Base-by-base conservation (phyloP, 2,329 filamentous ascomycete species). In the Emmonsiellopsis sp. region DNA sequence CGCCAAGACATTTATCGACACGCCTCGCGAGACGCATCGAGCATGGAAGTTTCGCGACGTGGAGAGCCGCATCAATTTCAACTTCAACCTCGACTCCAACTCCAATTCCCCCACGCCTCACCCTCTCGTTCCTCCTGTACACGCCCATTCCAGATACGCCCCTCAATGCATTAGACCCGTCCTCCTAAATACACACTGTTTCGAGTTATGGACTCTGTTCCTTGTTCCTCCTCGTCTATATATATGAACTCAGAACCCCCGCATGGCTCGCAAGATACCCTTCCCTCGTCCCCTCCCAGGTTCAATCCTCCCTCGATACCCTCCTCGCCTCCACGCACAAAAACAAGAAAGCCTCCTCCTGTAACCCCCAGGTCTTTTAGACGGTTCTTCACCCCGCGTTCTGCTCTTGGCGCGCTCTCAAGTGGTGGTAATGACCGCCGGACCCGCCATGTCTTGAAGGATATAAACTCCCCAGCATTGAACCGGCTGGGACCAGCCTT, bases 351-450 rank as follows among this genome's bases (percentile, higher is more conserved):
- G 56, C 71, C 70, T 49, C 74, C 75, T 44, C 71, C 74, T 32
- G 69, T 77, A 36, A 77, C 75, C 10, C 75, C 75, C n/a, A 69
- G 74, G 48, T 73, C 74, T n/a, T 77, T 77, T 55, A 70, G 67
- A 51, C 68, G 71, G 37, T 77, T 77, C 58, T 77, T 77, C 56
- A 77, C 74, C n/a, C 75, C 75, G 37, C 68, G 72, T 32, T 73
- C 71, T 51, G 61, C 72, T 42, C 62, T 72, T 32, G 65, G 67
- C 57, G 63, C 60, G 42, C 63, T 60, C 51, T 67, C 63, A 55
- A 63, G 63, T 60, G 62, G 58, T n/a, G 64, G 62, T 37, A 61
- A 61, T 13, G 67, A 70, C 17, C 69, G 66, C 55, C 67, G 72
- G 11, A 73, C 65, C 57, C 69, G 75, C 21, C 72, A 74, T 60